A percentile compares a stretch with the other conserved stretches of the same genome.
Conservation (phyloP, 768 basidiomycete genomes). For the Suillus brevipes region DNA sequence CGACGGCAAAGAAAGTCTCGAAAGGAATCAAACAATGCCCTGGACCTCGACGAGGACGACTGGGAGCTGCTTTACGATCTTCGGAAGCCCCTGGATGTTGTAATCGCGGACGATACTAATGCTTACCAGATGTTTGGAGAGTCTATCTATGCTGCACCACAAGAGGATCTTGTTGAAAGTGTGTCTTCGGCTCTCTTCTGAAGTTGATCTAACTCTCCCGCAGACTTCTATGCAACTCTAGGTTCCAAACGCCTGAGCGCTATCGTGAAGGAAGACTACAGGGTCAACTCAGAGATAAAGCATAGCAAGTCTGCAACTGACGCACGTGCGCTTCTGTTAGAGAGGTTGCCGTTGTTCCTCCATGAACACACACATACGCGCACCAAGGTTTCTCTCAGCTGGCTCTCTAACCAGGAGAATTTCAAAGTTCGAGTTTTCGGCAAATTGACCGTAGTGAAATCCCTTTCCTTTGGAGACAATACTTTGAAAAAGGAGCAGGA, state of each 20-base stretch:
- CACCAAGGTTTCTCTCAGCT: constrained; percentile 59
- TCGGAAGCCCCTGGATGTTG: constrained; percentile 64
- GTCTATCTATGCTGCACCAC: constrained; percentile 73
- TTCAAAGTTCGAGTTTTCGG: constrained; percentile 71
- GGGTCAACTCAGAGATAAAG: constrained; percentile 52
- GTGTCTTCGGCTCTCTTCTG: constrained; percentile 4
- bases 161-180: constrained; percentile 92
- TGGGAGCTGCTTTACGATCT: constrained; percentile 76
- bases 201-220: not conserved
- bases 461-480: constrained; percentile 52
- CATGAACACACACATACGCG: constrained; percentile 80
- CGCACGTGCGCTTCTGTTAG: constrained; percentile 64
- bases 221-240: constrained; percentile 74
- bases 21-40: constrained; percentile 21
- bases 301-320: constrained; percentile 50
- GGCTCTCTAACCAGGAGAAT: constrained; percentile 63
- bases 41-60: constrained; percentile 61
- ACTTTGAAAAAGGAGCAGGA: constrained; percentile 58
- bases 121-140: constrained; percentile 78
- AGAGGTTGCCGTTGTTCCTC: constrained; percentile 87
- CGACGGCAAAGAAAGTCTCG: constrained; percentile 50
- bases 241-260: constrained; percentile 74
- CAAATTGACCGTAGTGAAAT: constrained; percentile 62
- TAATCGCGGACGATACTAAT: constrained; percentile 86
- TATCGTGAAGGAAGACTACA: constrained; percentile 78